Conservation (phyloP, 345 rosid species). For the Jatropha curcas region DNA sequence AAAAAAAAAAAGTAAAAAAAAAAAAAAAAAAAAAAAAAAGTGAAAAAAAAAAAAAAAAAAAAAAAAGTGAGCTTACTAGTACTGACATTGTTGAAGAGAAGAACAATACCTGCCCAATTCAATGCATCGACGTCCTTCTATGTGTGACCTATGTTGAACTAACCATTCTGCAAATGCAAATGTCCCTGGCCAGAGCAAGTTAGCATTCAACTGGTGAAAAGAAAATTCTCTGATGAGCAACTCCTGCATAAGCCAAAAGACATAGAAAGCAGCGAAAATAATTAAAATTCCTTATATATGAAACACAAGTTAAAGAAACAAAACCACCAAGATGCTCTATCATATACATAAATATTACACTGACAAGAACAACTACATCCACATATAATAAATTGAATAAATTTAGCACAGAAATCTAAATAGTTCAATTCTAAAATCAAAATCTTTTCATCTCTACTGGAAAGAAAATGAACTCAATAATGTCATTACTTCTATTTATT, state of each 20-base stretch:
- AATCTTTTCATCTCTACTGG: neutral
- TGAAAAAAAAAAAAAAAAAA: no score
- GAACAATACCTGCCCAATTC: slow-evolving; percentile 81
- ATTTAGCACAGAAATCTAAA: neutral
- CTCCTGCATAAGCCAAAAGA: slow-evolving; percentile 55
- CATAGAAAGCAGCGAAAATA: neutral
- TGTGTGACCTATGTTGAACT: slow-evolving; percentile 42
- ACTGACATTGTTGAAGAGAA: neutral
- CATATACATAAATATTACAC: neutral
- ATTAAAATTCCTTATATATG: neutral
- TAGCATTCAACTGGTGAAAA: slow-evolving; percentile 91
- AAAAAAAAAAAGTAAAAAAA: no score
- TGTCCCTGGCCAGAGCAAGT: slow-evolving; percentile 97
- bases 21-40: no score
- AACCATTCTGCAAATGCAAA: slow-evolving; percentile 94
- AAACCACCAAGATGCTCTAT: neutral
- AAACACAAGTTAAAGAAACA: neutral
- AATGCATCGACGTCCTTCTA: slow-evolving; percentile 63
- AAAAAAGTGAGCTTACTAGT: neutral
- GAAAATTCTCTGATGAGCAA: slow-evolving; percentile 74
- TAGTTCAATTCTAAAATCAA: neutral
- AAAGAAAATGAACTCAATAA: neutral
- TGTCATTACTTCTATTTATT: no score
- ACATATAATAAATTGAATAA: neutral
- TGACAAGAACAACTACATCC: neutral